Base-by-base conservation (phyloP, 345 rosid genomes). In the Mercurialis annua region DNA sequence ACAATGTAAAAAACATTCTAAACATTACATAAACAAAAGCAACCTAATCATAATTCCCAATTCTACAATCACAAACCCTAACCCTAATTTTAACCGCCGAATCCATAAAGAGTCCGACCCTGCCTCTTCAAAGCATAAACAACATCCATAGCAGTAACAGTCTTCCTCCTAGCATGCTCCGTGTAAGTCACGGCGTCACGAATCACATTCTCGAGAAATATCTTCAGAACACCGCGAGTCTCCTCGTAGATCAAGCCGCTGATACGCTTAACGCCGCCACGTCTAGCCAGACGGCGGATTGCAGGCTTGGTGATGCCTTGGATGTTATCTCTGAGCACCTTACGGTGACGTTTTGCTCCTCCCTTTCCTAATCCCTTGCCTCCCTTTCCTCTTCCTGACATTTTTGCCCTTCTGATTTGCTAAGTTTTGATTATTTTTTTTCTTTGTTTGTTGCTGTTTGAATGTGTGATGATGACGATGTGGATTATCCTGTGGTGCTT, bases 341-440 rank as follows among this genome's bases (percentile, higher is more conserved):
- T 59, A 15, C 63, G 14, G 30, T 59, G 63, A 17, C 63, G 21
- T 18, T 59, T 59, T 15, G 63, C 63, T 34, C 63, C 63, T 34
- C 63, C 63, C 15, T 59, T 59, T 20, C 63, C 63, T 30, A 59
- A 38, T 20, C 63, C 63, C 47, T 59, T 59, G 0, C 63, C 63
- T 59, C 63, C 63, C 46, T 59, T 59, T 36, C 63, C 63, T 59
- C 63, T 59, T 15, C 63, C 63, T 21, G 63, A 59, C 63, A 59
- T 59, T 36, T 10, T 58, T 58, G 0, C 5, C 2, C 12, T 10
- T 36, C 29, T n/a, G 0, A n/a, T n/a, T n/a, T n/a, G n/a, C n/a
- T n/a, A n/a, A n/a, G n/a, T n/a, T n/a, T n/a, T n/a, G n/a, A n/a
- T n/a, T n/a, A n/a, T 20, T 20, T 51, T 15, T 46, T 36, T 0